A percentile compares a stretch with the other conserved stretches of the same genome.
phyloP scores from a whole-genome alignment of 768 basidiomycete genomes.

The Udeniomyces megalosporus region DNA sequence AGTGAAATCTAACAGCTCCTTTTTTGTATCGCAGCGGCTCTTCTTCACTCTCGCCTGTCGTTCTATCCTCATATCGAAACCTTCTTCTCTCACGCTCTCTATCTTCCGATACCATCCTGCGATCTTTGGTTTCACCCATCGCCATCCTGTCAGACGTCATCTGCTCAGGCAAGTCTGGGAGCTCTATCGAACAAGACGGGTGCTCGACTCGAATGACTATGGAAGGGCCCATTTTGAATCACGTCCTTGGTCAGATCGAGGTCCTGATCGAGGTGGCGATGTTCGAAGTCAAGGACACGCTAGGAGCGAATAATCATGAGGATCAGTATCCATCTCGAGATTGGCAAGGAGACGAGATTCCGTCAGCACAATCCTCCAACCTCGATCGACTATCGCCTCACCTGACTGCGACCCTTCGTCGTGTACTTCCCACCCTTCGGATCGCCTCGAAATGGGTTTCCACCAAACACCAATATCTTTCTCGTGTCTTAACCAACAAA shows the following conservation, averaged over 20 bases:
- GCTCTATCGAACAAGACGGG: not conserved
- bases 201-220: slow-evolving; percentile 25
- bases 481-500: slow-evolving; percentile 23
- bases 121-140: not conserved
- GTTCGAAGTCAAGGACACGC: slow-evolving; percentile 36
- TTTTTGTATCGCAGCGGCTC: not conserved
- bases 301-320: too few relatives aligned
- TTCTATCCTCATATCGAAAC: not conserved
- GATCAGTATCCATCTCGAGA: too few relatives aligned
- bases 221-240: slow-evolving; percentile 51
- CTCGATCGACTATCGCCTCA: not conserved
- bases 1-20: not conserved
- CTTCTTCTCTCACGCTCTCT: slow-evolving; percentile 3
- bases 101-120: not conserved
- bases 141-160: slow-evolving; percentile 3
- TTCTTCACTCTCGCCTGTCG: not conserved
- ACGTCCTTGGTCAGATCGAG: slow-evolving; percentile 50
- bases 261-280: slow-evolving; percentile 50
- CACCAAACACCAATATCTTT: slow-evolving; percentile 53
- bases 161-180: not conserved
- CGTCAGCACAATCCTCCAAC: not conserved
- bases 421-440: slow-evolving; percentile 70
- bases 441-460: slow-evolving; percentile 79
- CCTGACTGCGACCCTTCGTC: slow-evolving; percentile 64
- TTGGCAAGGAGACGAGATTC: too few relatives aligned